Evolutionary conservation across 2,329 filamentous ascomycete genomes (phyloP).

Genomic region (Curvularia eragrostidis): DNA sequence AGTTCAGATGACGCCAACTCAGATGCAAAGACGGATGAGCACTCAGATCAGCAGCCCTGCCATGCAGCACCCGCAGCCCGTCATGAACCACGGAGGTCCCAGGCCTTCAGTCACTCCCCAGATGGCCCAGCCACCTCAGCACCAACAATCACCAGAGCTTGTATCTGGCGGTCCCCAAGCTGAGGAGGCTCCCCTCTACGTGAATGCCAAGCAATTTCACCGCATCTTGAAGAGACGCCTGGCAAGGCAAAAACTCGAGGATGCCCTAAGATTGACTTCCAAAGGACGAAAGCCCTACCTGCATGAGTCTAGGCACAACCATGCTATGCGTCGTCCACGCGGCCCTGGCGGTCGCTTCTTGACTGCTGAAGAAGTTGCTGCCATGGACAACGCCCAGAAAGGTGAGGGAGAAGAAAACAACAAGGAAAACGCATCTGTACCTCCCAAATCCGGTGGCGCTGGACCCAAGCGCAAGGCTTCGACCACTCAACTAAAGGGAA

Average conservation of each 20-base stretch:
- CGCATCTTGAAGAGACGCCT: constrained; percentile 94
- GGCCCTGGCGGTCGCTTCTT: constrained; percentile 94
- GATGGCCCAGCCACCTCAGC: constrained; percentile 68
- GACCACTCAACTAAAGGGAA: constrained; percentile 39
- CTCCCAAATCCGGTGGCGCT: constrained; percentile 30
- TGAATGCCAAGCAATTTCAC: constrained; percentile 99
- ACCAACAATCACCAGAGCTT: constrained; percentile 80
- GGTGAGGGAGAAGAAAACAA: constrained; percentile 44
- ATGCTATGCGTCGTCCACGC: constrained; percentile 93
- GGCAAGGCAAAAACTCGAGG: constrained; percentile 90
- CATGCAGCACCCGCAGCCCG: constrained; percentile 73
- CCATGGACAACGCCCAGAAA: constrained; percentile 68
- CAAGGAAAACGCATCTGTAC: constrained; percentile 49
- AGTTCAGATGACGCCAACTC: constrained; percentile 49
- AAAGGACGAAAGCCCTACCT: constrained; percentile 97
- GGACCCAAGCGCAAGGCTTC: constrained; percentile 46
- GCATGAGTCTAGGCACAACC: constrained; percentile 96
- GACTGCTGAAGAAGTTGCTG: constrained; percentile 93
- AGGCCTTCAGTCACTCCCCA: constrained; percentile 59
- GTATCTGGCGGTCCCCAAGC: constrained; percentile 66
- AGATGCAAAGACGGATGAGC: constrained; percentile 51
- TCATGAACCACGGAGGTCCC: constrained; percentile 72
- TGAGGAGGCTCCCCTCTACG: constrained; percentile 94
- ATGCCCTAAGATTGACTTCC: constrained; percentile 86
- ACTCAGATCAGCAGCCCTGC: constrained; percentile 52